These are phyloP conservation scores for Boletus huronensis DNA, from an alignment of 768 basidiomycete species.

Conservation along the genomic window DNA sequence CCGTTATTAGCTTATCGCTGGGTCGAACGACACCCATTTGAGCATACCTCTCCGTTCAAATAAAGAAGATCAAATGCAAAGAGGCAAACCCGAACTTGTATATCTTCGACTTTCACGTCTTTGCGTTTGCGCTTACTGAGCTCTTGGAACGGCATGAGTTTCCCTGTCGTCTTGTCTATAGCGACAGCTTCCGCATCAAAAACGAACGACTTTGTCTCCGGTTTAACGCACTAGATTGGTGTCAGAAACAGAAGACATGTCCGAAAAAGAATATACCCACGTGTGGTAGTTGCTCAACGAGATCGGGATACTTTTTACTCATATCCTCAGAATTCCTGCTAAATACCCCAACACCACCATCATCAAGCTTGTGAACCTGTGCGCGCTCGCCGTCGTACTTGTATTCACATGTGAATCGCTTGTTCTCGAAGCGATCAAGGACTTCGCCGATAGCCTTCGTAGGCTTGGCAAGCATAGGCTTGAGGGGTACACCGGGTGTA, in stretches of 20 bases:
- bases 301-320: slow-evolving; percentile 98
- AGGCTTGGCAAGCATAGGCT: slow-evolving; percentile 99
- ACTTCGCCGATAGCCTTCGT: slow-evolving; percentile 99
- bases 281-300: slow-evolving; percentile 88
- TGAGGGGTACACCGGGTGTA: slow-evolving; percentile 93
- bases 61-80: slow-evolving; percentile 97
- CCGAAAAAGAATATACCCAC: slow-evolving; percentile 39
- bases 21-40: not conserved
- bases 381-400: slow-evolving; percentile 99
- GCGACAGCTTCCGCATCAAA: slow-evolving; percentile 97
- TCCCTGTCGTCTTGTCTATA: slow-evolving; percentile 78
- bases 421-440: slow-evolving; percentile 92
- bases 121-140: slow-evolving; percentile 92
- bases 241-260: slow-evolving; percentile 1
- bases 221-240: slow-evolving; percentile 71
- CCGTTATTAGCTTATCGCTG: not conserved
- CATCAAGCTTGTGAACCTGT: slow-evolving; percentile 82
- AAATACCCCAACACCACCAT: slow-evolving; percentile 87
- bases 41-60: slow-evolving; percentile 85
- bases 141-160: slow-evolving; percentile 97
- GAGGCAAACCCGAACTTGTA: slow-evolving; percentile 92
- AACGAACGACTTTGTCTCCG: slow-evolving; percentile 83
- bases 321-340: slow-evolving; percentile 98
- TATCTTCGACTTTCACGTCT: slow-evolving; percentile 97
- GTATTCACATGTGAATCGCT: slow-evolving; percentile 97